A percentile compares a stretch with the other conserved stretches of the same genome.
Evolutionary conservation across 164 flowering plant species (phyloP).

Genomic region (Vitis labrusca): DNA sequence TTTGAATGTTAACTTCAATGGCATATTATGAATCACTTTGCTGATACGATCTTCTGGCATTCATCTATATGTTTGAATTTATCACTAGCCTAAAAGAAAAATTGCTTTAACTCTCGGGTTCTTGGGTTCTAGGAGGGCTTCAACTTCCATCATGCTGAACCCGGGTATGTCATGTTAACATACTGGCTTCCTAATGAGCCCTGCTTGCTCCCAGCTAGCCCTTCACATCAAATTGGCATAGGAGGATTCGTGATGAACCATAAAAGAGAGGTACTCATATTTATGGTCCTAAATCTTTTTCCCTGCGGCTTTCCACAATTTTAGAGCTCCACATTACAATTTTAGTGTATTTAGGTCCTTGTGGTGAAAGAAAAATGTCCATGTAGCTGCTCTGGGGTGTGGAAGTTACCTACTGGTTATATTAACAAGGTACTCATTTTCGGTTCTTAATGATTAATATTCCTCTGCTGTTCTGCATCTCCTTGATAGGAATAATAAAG

Average conservation of each 20-base stretch:
- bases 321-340: background rate
- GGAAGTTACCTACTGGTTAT: constrained; percentile 76
- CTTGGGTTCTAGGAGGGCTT: constrained; percentile 55
- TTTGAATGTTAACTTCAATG: background rate
- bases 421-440: constrained; percentile 46
- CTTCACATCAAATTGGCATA: constrained; percentile 64
- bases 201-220: constrained; percentile 53
- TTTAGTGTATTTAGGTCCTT: constrained; percentile 33
- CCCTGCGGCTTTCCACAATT: background rate
- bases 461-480: background rate
- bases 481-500: background rate
- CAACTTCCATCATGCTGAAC: constrained; percentile 61
- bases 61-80: too few relatives aligned
- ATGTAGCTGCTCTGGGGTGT: constrained; percentile 49
- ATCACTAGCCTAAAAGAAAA: background rate
- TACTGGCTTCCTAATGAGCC: constrained; percentile 63
- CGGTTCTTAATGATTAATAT: background rate
- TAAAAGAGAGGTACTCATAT: constrained; percentile 38
- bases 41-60: too few relatives aligned
- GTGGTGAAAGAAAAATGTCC: constrained; percentile 71
- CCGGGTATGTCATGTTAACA: constrained; percentile 61
- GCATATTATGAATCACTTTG: background rate
- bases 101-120: background rate
- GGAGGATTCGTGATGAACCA: constrained; percentile 60
- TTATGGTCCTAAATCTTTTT: background rate